A percentile compares a stretch with the other conserved stretches of the same genome.
These are phyloP conservation scores for Lactarius psammicola DNA, from an alignment of 768 basidiomycete genomes.

Conservation along the genomic window DNA sequence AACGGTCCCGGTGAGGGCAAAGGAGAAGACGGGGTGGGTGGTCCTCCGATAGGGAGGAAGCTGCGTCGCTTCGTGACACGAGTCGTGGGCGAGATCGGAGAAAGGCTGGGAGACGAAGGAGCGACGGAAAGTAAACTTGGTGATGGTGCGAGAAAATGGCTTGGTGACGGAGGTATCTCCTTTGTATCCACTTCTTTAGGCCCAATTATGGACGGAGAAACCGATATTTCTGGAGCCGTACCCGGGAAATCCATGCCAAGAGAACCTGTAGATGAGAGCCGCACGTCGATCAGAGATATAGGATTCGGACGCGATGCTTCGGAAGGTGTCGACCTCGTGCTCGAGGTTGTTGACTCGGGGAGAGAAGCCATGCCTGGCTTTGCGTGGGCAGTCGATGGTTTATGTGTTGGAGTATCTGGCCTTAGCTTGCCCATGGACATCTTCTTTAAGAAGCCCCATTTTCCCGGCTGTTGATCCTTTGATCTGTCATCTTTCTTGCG, in stretches of 20 bases:
- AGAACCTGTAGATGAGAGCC: constrained; percentile 68
- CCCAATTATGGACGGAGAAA: constrained; percentile 22
- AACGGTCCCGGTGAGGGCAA: constrained; percentile 65
- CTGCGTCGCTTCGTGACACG: constrained; percentile 74
- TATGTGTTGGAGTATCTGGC: constrained; percentile 48
- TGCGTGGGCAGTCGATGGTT: constrained; percentile 39
- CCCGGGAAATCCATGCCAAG: constrained; percentile 40
- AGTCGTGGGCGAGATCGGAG: constrained; percentile 44
- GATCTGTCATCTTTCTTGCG: constrained; percentile 28
- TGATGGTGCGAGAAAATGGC: constrained; percentile 8
- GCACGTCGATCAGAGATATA: constrained; percentile 28
- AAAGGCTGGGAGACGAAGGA: constrained; percentile 20
- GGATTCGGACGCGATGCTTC: constrained; percentile 28
- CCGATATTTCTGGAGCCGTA: constrained; percentile 15
- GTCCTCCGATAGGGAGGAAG: constrained; percentile 82
- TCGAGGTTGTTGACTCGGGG: constrained; percentile 10
- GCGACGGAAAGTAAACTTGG: constrained; percentile 24
- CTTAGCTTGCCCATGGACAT: constrained; percentile 97
- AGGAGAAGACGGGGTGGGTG: constrained; percentile 56
- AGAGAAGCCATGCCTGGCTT: constrained; percentile 32
- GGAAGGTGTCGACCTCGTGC: neutral
- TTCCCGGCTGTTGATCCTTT: constrained; percentile 58
- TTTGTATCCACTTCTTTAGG: constrained; percentile 12
- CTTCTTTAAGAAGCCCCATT: constrained; percentile 97
- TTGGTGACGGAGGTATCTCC: constrained; percentile 11